Conservation (phyloP, 257 asterid species). For the Penstemon newberryi region DNA sequence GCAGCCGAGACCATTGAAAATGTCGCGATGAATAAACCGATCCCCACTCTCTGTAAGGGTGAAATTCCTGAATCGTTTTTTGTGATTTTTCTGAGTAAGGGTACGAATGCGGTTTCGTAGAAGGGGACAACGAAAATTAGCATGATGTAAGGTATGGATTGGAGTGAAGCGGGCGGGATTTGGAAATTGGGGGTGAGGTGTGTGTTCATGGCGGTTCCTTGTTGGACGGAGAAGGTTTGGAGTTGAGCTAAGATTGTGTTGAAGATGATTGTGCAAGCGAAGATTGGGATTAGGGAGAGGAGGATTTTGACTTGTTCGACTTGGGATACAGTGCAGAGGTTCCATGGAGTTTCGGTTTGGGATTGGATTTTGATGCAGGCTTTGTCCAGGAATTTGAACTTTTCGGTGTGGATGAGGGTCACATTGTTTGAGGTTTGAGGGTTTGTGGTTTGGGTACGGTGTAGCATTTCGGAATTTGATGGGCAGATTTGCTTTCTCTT, state of each 20-base stretch:
- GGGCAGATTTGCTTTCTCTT: conserved; percentile 74
- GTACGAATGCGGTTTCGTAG: conserved; percentile 63
- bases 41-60: conserved; percentile 64
- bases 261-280: conserved; percentile 73
- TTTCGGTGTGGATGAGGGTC: conserved; percentile 56
- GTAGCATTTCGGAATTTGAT: conserved; percentile 57
- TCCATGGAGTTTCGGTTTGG: conserved; percentile 51
- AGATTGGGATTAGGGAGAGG: conserved; percentile 62
- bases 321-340: conserved; percentile 61
- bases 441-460: conserved; percentile 29
- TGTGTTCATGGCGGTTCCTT: conserved; percentile 58
- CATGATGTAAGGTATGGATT: conserved; percentile 63
- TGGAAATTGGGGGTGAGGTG: conserved; percentile 38
- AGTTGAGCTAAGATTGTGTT: conserved; percentile 79
- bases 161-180: conserved; percentile 82
- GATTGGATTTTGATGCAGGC: conserved; percentile 51
- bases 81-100: conserved; percentile 47
- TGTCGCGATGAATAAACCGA: conserved; percentile 63
- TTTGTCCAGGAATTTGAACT: conserved; percentile 70
- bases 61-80: conserved; percentile 54
- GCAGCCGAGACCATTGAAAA: conserved; percentile 82
- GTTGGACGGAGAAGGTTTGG: conserved; percentile 74
- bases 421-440: conserved; percentile 29
- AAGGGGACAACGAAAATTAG: conserved; percentile 66
- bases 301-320: conserved; percentile 75